Percentiles rank a stretch among this genome's conserved stretches.
Conservation (phyloP, 2,329 filamentous ascomycete genomes). For the Hymenotorrendiella dingleyae region DNA sequence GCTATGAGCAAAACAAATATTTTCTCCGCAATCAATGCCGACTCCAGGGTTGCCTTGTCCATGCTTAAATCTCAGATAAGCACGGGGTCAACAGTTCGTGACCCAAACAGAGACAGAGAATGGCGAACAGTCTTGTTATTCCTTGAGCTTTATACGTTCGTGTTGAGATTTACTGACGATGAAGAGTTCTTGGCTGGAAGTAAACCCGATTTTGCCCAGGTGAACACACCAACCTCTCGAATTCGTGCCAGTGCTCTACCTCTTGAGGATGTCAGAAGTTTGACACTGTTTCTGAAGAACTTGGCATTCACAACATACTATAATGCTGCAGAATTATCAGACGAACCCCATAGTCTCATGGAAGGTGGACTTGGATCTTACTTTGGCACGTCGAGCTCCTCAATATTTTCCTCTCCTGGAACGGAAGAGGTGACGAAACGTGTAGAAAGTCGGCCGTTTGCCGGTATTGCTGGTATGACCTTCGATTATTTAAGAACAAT, state of each 20-base stretch:
- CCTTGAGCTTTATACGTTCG: constrained; percentile 88
- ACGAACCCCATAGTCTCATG: constrained; percentile 33
- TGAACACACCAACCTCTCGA: constrained; percentile 39
- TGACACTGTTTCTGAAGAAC: constrained; percentile 85
- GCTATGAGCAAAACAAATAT: constrained; percentile 51
- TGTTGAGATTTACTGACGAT: constrained; percentile 88
- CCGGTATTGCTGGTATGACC: constrained; percentile 64
- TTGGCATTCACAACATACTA: constrained; percentile 86
- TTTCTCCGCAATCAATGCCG: constrained; percentile 49
- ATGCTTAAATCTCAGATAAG: constrained; percentile 33
- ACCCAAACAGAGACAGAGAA: constrained; percentile 41
- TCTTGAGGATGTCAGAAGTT: constrained; percentile 61
- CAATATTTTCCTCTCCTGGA: constrained; percentile 17
- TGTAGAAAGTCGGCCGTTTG: constrained; percentile 40
- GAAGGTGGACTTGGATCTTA: constrained; percentile 40
- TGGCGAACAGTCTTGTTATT: constrained; percentile 90
- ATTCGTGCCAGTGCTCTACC: constrained; percentile 62
- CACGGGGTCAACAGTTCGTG: constrained; percentile 8
- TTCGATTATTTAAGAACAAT: constrained; percentile 74
- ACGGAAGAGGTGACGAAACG: constrained; percentile 10
- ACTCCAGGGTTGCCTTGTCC: constrained; percentile 51
- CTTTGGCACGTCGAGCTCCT: constrained; percentile 31
- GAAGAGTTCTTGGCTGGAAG: constrained; percentile 80
- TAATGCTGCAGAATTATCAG: constrained; percentile 61
- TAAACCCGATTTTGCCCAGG: constrained; percentile 34